phyloP scores from a whole-genome alignment of 371 early-diverging fungal species.

The Mortierella sp. region DNA sequence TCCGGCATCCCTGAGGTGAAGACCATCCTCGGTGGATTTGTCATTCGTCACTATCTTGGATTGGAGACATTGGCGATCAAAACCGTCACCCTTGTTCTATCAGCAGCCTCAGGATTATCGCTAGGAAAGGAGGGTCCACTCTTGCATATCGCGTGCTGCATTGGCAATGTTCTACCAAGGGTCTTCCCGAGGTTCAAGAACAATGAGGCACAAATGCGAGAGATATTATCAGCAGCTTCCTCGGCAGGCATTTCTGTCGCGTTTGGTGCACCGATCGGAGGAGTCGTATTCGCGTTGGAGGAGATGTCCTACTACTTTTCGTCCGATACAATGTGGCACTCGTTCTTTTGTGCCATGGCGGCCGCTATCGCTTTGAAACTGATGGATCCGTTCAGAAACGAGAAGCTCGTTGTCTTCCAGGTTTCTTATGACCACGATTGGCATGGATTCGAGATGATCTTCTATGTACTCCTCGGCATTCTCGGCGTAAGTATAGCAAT shows the following conservation, averaged over 20 bases:
- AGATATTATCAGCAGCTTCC: slow-evolving; percentile 83
- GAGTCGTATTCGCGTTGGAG: slow-evolving; percentile 86
- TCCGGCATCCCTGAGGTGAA: slow-evolving; percentile 88
- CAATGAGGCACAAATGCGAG: slow-evolving; percentile 80
- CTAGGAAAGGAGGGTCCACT: slow-evolving; percentile 89
- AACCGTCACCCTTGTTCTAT: slow-evolving; percentile 68
- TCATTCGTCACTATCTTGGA: slow-evolving; percentile 82
- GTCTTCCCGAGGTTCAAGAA: slow-evolving; percentile 75
- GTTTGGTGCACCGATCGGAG: slow-evolving; percentile 92
- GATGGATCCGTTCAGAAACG: slow-evolving; percentile 84
- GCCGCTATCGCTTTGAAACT: slow-evolving; percentile 81
- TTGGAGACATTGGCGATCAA: slow-evolving; percentile 79
- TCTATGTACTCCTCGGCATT: slow-evolving; percentile 88
- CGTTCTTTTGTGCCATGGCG: slow-evolving; percentile 83
- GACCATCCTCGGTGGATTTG: slow-evolving; percentile 86
- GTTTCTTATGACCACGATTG: slow-evolving; percentile 81
- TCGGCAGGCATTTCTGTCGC: slow-evolving; percentile 88
- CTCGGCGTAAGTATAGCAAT: slow-evolving; percentile 75
- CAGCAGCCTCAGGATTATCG: slow-evolving; percentile 77
- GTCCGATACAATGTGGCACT: slow-evolving; percentile 85
- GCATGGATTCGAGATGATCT: slow-evolving; percentile 84
- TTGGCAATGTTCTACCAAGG: slow-evolving; percentile 85
- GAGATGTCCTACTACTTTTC: slow-evolving; percentile 90
- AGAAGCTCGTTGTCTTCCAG: slow-evolving; percentile 85
- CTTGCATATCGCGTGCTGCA: slow-evolving; percentile 80